Evolutionary conservation across 805 yeast species (phyloP).

Genomic region (Brettanomyces bruxellensis): DNA sequence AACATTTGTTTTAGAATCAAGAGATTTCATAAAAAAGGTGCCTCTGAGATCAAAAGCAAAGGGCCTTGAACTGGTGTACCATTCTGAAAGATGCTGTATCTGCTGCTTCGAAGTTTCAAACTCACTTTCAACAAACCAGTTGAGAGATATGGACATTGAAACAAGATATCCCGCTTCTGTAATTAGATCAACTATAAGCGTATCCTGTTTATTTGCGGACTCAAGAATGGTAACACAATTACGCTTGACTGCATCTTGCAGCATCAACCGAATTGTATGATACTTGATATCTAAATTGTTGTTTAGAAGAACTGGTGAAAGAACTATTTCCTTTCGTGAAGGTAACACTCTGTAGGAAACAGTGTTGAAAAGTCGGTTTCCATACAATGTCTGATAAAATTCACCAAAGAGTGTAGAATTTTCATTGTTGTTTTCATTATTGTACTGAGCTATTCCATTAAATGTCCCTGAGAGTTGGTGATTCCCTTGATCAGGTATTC

Average conservation of each 20-base stretch:
- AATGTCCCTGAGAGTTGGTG: no score
- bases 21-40: conserved; percentile 44
- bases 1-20: conserved; percentile 36
- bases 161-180: conserved; percentile 43
- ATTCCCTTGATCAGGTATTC: no score
- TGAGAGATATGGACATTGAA: conserved; percentile 35
- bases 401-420: conserved; percentile 10
- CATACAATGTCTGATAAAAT: conserved; percentile 8
- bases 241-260: conserved; percentile 29
- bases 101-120: conserved; percentile 3
- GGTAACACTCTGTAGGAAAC: conserved; percentile 26
- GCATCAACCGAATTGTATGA: conserved; percentile 28
- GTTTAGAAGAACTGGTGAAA: conserved; percentile 32
- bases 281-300: conserved; percentile 26
- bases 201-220: conserved; percentile 15
- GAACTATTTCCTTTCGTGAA: conserved; percentile 22
- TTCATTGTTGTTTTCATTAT: background rate
- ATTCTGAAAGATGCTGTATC: conserved; percentile 30
- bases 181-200: conserved; percentile 40
- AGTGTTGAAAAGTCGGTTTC: conserved; percentile 18
- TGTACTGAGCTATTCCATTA: background rate
- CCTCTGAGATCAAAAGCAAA: conserved; percentile 50
- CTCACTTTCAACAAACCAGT: conserved; percentile 30
- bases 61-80: conserved; percentile 66
- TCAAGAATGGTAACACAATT: conserved; percentile 31